phyloP scores from a whole-genome alignment of 2,329 filamentous ascomycete genomes.

The Albophoma yamanashiensis region DNA sequence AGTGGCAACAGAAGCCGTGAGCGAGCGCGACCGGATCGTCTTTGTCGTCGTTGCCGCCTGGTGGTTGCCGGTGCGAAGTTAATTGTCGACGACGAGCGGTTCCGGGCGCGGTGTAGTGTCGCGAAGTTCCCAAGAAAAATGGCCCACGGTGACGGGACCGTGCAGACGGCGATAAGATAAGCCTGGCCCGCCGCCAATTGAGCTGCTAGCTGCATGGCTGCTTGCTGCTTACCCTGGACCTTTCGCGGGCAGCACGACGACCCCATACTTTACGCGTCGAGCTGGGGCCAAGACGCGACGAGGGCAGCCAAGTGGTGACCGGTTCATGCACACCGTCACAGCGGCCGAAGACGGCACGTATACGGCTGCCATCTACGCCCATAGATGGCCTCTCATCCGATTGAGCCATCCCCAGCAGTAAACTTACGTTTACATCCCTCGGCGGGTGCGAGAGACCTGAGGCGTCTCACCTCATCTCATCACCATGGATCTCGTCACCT shows the following conservation, averaged over 20 bases:
- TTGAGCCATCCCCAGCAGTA: background rate
- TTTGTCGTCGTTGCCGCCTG: background rate
- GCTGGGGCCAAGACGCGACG: background rate
- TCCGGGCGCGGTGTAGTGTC: too few species aligned
- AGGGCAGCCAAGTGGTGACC: too few species aligned
- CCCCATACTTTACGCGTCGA: background rate
- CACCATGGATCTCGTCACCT: slow-evolving; percentile 23
- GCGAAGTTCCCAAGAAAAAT: background rate
- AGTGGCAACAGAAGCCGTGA: background rate
- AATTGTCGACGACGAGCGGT: background rate
- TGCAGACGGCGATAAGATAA: background rate
- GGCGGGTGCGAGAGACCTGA: background rate
- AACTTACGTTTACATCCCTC: background rate
- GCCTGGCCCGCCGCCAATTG: background rate
- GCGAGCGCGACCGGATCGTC: background rate
- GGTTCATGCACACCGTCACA: background rate
- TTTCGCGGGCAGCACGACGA: background rate
- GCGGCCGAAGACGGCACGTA: background rate
- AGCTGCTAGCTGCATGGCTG: too few species aligned
- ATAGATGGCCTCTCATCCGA: background rate
- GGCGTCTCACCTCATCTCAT: background rate
- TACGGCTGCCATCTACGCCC: background rate
- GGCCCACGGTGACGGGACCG: background rate
- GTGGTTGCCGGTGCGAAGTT: background rate
- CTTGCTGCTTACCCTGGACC: background rate